Percentiles rank a stretch among this genome's conserved stretches.
phyloP scores from a whole-genome alignment of 495 filamentous ascomycete species.

The Daldinia decipiens region DNA sequence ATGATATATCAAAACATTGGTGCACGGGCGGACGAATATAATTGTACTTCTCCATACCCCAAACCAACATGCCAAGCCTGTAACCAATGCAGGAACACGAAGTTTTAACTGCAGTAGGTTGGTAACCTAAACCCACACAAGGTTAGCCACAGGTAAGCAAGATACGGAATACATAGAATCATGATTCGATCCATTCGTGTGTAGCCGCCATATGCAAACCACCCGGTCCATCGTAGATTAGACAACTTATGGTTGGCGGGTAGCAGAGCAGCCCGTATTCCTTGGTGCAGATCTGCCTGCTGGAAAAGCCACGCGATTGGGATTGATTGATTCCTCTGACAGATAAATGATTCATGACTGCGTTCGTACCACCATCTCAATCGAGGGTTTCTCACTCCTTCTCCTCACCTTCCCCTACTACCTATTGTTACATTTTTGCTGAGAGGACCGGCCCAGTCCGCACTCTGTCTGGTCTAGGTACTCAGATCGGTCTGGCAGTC shows the following conservation, averaged over 20 bases:
- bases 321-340: constrained; percentile 36
- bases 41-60: constrained; percentile 5
- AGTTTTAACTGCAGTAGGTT: constrained; percentile 25
- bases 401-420: not conserved
- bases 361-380: constrained; percentile 13
- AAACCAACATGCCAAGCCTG: constrained; percentile 18
- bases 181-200: constrained; percentile 9
- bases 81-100: constrained; percentile 45
- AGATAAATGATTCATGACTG: constrained; percentile 17
- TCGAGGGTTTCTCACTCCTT: not conserved
- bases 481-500: constrained; percentile 20
- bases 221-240: constrained; percentile 20
- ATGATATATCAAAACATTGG: constrained; percentile 6
- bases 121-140: constrained; percentile 27
- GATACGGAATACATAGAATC: not conserved
- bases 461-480: constrained; percentile 4
- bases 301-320: constrained; percentile 42
- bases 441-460: not conserved
- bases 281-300: constrained; percentile 21
- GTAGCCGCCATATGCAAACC: constrained; percentile 32
- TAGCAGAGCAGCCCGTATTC: constrained; percentile 37
- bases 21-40: not conserved
- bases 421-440: constrained; percentile 6
- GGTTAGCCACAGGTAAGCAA: constrained; percentile 25
- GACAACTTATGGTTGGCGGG: constrained; percentile 23